Evolutionary conservation across 2,329 filamentous ascomycete genomes (phyloP).

Genomic region (Cadophora luteo-olivacea): DNA sequence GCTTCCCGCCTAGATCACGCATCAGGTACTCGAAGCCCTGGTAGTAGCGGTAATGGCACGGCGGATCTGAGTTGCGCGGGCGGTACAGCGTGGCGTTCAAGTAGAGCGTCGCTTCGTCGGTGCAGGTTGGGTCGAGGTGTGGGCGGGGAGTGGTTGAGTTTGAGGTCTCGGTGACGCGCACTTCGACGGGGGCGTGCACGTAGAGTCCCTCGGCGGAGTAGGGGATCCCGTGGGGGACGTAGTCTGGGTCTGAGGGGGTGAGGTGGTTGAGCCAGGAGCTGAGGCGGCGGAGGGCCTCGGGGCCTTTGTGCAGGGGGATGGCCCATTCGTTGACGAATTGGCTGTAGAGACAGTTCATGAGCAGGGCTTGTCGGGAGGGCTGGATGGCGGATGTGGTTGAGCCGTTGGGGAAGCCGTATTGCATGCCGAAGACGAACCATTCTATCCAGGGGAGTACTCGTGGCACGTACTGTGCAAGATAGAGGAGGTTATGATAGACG

Average conservation of each 20-base stretch:
- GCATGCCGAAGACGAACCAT: constrained; percentile 97
- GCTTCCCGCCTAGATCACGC: constrained; percentile 80
- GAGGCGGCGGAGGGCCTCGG: constrained; percentile 83
- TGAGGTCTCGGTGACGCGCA: constrained; percentile 79
- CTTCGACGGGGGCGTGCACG: constrained; percentile 90
- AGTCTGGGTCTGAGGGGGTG: constrained; percentile 66
- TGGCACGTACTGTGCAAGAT: constrained; percentile 78
- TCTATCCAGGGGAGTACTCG: constrained; percentile 86
- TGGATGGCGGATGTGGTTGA: constrained; percentile 77
- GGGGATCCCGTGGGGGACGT: constrained; percentile 73
- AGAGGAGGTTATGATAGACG: constrained; percentile 90
- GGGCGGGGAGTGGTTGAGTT: constrained; percentile 54
- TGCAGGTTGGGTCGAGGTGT: constrained; percentile 74
- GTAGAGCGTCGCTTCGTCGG: constrained; percentile 78
- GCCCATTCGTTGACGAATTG: constrained; percentile 99
- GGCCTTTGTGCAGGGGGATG: constrained; percentile 82
- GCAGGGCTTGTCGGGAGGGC: constrained; percentile 77
- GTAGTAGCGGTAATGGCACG: constrained; percentile 80
- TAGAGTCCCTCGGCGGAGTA: constrained; percentile 81
- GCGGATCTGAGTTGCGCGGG: constrained; percentile 79
- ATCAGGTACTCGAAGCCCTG: constrained; percentile 91
- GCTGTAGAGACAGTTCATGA: constrained; percentile 98
- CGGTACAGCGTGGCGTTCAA: constrained; percentile 91
- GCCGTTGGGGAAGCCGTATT: constrained; percentile 86
- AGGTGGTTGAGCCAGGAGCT: constrained; percentile 81